A percentile compares a stretch with the other conserved stretches of the same genome.
These are phyloP conservation scores for Otatea glauca DNA, from an alignment of 176 grass and related monocot genomes.

Conservation along the genomic window DNA sequence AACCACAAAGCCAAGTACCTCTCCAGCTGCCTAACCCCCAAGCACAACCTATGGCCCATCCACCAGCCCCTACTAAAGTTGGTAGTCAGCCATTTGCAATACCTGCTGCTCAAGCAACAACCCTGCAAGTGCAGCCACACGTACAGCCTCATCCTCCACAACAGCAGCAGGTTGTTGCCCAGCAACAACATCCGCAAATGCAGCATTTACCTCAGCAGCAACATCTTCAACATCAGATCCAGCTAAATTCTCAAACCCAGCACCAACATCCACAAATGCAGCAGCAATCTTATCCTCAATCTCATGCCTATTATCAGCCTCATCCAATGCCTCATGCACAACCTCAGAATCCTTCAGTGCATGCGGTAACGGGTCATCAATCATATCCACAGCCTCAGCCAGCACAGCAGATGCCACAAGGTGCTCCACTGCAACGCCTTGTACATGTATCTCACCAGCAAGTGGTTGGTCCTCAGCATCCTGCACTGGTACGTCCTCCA, in stretches of 20 bases:
- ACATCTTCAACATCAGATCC: constrained; percentile 53
- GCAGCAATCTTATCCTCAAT: constrained; percentile 65
- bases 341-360: constrained; percentile 54
- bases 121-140: constrained; percentile 46
- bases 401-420: constrained; percentile 52
- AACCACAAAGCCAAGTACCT: constrained; percentile 49
- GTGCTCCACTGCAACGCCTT: constrained; percentile 50
- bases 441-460: constrained; percentile 53
- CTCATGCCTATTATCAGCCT: constrained; percentile 49
- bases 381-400: constrained; percentile 60
- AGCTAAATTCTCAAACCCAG: constrained; percentile 49
- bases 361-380: constrained; percentile 54
- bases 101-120: constrained; percentile 45
- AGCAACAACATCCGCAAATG: constrained; percentile 51
- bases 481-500: constrained; percentile 48
- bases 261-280: constrained; percentile 47
- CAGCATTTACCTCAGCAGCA: constrained; percentile 56
- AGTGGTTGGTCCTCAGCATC: constrained; percentile 51
- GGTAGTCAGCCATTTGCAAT: constrained; percentile 58
- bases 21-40: constrained; percentile 41
- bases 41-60: constrained; percentile 50
- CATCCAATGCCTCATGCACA: constrained; percentile 48
- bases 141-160: constrained; percentile 47
- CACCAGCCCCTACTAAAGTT: constrained; percentile 41
- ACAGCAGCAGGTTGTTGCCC: constrained; percentile 43